phyloP scores from a whole-genome alignment of 306 rosid genomes.

The Senna siamea region DNA sequence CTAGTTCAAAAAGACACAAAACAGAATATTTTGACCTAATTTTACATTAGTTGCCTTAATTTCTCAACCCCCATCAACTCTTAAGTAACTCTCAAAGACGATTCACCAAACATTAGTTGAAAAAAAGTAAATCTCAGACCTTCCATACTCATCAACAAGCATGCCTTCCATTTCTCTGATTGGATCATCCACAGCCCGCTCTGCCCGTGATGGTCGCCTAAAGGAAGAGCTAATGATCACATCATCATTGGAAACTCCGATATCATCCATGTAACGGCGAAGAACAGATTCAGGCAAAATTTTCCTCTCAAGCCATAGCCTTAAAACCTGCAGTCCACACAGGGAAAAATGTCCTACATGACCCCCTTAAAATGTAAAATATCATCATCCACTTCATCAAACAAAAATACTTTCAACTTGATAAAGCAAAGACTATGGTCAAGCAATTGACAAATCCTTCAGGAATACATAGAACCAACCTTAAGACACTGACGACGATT shows the following conservation, averaged over 20 bases:
- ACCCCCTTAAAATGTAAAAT: not conserved
- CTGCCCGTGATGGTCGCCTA: conserved; percentile 97
- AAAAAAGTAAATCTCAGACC: conserved; percentile 56
- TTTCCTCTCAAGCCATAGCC: conserved; percentile 98
- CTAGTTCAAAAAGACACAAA: not conserved
- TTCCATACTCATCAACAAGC: conserved; percentile 99
- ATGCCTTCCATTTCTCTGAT: conserved; percentile 99
- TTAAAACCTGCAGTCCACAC: conserved; percentile 72
- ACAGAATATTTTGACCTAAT: not conserved
- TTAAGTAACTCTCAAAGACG: not conserved
- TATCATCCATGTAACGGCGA: conserved; percentile 88
- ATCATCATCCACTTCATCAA: not conserved
- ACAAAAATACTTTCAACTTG: conserved; percentile 25
- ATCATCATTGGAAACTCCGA: conserved; percentile 89
- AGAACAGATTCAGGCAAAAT: conserved; percentile 84
- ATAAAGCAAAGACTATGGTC: conserved; percentile 6
- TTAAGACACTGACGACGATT: conserved; percentile 99
- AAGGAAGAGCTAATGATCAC: conserved; percentile 61
- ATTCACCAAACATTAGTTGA: not conserved
- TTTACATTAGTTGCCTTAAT: not conserved
- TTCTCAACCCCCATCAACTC: not conserved
- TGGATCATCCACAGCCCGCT: conserved; percentile 97
- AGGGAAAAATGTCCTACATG: conserved; percentile 22
- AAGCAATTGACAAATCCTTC: conserved; percentile 29
- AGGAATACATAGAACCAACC: conserved; percentile 49